phyloP scores from a whole-genome alignment of 176 grass and related monocot genomes.

The Musa troglodytarum region DNA sequence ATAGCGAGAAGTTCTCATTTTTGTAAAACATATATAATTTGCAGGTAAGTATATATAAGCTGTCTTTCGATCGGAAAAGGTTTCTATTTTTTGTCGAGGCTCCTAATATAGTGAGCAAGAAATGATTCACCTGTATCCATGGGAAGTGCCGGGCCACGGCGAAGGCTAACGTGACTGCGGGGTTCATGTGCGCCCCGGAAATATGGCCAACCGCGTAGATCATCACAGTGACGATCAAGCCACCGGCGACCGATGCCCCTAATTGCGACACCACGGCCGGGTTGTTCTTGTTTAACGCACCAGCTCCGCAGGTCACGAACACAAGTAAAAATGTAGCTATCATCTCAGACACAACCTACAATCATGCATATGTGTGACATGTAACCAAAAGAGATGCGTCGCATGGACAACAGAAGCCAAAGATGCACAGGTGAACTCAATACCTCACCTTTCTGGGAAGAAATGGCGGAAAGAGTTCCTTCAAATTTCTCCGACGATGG shows the following conservation, averaged over 20 bases:
- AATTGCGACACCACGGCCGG: slow-evolving; percentile 54
- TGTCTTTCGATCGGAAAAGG: too few relatives aligned
- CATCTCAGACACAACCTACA: slow-evolving; percentile 75
- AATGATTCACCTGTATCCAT: slow-evolving; percentile 65
- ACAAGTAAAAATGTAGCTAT: slow-evolving; percentile 88
- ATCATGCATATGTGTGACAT: neutral
- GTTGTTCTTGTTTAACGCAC: slow-evolving; percentile 42
- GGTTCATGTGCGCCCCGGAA: slow-evolving; percentile 98
- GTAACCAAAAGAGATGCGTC: too few relatives aligned
- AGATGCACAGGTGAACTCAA: too few relatives aligned
- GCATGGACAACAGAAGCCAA: neutral
- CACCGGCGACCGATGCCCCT: slow-evolving; percentile 75
- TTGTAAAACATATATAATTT: too few relatives aligned
- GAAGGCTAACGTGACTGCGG: slow-evolving; percentile 82
- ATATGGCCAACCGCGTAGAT: slow-evolving; percentile 95
- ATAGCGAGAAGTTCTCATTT: too few relatives aligned
- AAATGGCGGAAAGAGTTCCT: slow-evolving; percentile 58
- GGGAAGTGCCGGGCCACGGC: slow-evolving; percentile 77
- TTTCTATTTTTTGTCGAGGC: too few relatives aligned
- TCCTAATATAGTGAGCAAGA: neutral
- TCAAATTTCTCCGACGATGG: slow-evolving; percentile 8
- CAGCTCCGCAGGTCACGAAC: slow-evolving; percentile 72
- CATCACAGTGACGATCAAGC: slow-evolving; percentile 97
- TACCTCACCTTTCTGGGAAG: slow-evolving; percentile 63
- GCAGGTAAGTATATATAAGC: too few relatives aligned